These are phyloP conservation scores for Melampsora americana DNA, from an alignment of 1,284 basidiomycete species.

Conservation along the genomic window DNA sequence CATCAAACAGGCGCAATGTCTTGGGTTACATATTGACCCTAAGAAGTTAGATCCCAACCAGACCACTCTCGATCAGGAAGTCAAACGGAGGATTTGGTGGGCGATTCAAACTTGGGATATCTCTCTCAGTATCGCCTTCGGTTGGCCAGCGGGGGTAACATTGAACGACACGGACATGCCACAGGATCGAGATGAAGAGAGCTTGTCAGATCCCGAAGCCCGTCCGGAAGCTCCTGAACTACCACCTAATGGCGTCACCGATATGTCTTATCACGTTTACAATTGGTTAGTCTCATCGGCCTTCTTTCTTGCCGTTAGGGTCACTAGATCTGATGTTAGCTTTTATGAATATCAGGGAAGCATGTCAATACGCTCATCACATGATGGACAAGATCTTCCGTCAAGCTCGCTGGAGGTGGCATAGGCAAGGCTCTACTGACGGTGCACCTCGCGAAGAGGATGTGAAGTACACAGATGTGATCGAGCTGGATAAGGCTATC, in stretches of 20 bases:
- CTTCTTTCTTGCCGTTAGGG: not conserved
- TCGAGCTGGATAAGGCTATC: slow-evolving; percentile 29
- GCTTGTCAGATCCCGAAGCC: slow-evolving; percentile 20
- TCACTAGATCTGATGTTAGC: not conserved
- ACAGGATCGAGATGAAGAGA: slow-evolving; percentile 32
- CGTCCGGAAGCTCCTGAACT: slow-evolving; percentile 7
- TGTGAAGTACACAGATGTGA: slow-evolving; percentile 24
- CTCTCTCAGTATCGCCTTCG: slow-evolving; percentile 37
- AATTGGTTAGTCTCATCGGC: slow-evolving; percentile 21
- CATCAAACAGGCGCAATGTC: slow-evolving; percentile 42
- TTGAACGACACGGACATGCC: slow-evolving; percentile 38
- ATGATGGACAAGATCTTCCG: slow-evolving; percentile 40
- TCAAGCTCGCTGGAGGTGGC: slow-evolving; percentile 36
- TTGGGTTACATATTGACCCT: slow-evolving; percentile 43
- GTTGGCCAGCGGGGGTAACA: slow-evolving; percentile 42
- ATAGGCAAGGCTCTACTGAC: not conserved
- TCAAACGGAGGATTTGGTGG: slow-evolving; percentile 40
- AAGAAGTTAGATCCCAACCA: slow-evolving; percentile 18
- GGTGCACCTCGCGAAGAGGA: no score
- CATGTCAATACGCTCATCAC: slow-evolving; percentile 30
- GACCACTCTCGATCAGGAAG: slow-evolving; percentile 30
- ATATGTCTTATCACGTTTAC: slow-evolving; percentile 34
- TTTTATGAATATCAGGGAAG: slow-evolving; percentile 10
- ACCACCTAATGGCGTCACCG: slow-evolving; percentile 29
- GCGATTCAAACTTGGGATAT: slow-evolving; percentile 41